Conservation (phyloP, 2,329 filamentous ascomycete genomes). For the Fusarium temperatum region DNA sequence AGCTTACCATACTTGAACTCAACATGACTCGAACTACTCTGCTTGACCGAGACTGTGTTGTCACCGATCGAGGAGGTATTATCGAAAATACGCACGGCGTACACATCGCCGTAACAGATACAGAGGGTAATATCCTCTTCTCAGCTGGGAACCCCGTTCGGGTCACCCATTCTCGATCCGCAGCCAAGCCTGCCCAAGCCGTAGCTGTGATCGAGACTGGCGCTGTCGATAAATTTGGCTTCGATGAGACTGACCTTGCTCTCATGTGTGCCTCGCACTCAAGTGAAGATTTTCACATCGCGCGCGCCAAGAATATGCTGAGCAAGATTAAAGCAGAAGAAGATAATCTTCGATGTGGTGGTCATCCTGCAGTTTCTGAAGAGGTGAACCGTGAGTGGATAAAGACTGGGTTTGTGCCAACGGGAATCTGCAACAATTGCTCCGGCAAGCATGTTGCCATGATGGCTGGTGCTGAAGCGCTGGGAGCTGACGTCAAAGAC, state of each 20-base stretch:
- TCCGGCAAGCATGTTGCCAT: slow-evolving; percentile 60
- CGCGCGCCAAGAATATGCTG: slow-evolving; percentile 51
- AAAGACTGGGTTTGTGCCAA: slow-evolving; percentile 49
- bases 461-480: slow-evolving; percentile 52
- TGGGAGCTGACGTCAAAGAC: slow-evolving; percentile 43
- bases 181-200: slow-evolving; percentile 57
- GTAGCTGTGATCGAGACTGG: slow-evolving; percentile 56
- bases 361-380: slow-evolving; percentile 50
- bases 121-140: slow-evolving; percentile 50
- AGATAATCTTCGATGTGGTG: slow-evolving; percentile 53
- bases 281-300: slow-evolving; percentile 53
- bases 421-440: slow-evolving; percentile 55
- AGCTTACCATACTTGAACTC: not conserved
- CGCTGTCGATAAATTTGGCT: slow-evolving; percentile 46
- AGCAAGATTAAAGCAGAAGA: slow-evolving; percentile 46
- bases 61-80: slow-evolving; percentile 51
- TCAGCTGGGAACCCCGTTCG: slow-evolving; percentile 52
- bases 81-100: slow-evolving; percentile 56
- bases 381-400: slow-evolving; percentile 52
- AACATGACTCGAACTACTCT: slow-evolving; percentile 23
- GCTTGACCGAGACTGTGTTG: slow-evolving; percentile 42
- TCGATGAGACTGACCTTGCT: slow-evolving; percentile 54
- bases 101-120: slow-evolving; percentile 54
- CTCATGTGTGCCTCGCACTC: slow-evolving; percentile 59
- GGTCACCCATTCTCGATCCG: slow-evolving; percentile 55